phyloP scores from a whole-genome alignment of 208 protist genomes.

The Wallacemonas sp. region DNA sequence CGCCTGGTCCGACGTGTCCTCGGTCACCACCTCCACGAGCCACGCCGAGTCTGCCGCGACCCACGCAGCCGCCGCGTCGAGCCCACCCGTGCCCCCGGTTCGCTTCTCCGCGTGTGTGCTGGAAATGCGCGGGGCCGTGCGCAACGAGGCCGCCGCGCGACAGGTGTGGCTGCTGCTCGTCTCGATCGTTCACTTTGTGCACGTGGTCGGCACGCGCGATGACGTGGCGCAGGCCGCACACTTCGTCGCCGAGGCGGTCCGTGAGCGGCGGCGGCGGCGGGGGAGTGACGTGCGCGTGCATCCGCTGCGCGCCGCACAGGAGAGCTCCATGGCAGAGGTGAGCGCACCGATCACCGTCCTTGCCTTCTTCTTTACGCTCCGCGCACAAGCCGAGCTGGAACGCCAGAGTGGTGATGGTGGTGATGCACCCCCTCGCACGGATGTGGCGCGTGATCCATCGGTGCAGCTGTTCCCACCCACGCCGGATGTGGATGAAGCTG shows the following conservation, averaged over 20 bases:
- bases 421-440: too few relatives aligned
- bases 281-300: conserved; percentile 4
- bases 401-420: too few relatives aligned
- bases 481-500: too few relatives aligned
- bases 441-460: background rate
- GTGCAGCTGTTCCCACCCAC: background rate
- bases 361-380: conserved; percentile 36
- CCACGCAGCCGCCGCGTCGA: background rate
- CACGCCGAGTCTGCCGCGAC: too few relatives aligned
- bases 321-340: conserved; percentile 5
- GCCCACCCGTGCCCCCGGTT: background rate
- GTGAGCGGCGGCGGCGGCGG: conserved; percentile 15
- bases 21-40: background rate
- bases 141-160: conserved; percentile 2
- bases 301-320: background rate
- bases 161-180: conserved; percentile 36
- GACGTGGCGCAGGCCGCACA: conserved; percentile 35
- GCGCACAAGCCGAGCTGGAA: background rate
- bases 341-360: conserved; percentile 26
- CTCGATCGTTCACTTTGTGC: conserved; percentile 36
- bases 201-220: conserved; percentile 38
- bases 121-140: background rate
- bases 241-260: conserved; percentile 36
- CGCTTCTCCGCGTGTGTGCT: conserved; percentile 3
- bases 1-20: background rate